phyloP scores from a whole-genome alignment of 495 filamentous ascomycete genomes.

The Talaromyces wortmannii region DNA sequence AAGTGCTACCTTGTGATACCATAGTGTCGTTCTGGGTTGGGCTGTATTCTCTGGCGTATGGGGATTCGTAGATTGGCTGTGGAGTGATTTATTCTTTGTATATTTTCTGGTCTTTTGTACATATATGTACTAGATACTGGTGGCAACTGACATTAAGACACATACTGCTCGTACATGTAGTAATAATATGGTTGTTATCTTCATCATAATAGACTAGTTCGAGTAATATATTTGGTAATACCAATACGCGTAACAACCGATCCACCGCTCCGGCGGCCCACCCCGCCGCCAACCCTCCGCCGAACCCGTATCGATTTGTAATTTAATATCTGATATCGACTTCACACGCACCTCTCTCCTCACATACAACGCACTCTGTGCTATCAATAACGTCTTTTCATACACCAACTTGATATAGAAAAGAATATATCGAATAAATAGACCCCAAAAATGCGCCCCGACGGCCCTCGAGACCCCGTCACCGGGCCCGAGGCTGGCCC shows the following conservation, averaged over 20 bases:
- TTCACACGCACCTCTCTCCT: not conserved
- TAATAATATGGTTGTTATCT: not conserved
- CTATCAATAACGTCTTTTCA: too few relatives aligned
- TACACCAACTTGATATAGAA: too few relatives aligned
- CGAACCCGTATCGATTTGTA: not conserved
- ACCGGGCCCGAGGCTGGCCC: conserved; percentile 69
- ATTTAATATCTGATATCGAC: not conserved
- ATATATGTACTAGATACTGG: conserved; percentile 7
- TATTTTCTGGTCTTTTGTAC: conserved; percentile 10
- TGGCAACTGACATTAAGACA: not conserved
- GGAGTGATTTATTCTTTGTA: conserved; percentile 22
- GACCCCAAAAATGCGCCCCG: conserved; percentile 24
- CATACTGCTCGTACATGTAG: too few relatives aligned
- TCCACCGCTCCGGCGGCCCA: too few relatives aligned
- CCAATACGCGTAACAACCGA: too few relatives aligned
- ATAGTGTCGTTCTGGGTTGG: not conserved
- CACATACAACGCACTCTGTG: not conserved
- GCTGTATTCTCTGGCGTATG: not conserved
- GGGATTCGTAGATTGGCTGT: conserved; percentile 10
- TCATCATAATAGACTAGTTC: too few relatives aligned
- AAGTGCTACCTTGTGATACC: not conserved
- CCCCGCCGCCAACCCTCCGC: not conserved
- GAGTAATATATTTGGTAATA: too few relatives aligned
- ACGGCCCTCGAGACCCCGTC: conserved; percentile 49
- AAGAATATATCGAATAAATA: too few relatives aligned